phyloP scores from a whole-genome alignment of 352 stramenopile species.

The Phytophthora idaei region DNA sequence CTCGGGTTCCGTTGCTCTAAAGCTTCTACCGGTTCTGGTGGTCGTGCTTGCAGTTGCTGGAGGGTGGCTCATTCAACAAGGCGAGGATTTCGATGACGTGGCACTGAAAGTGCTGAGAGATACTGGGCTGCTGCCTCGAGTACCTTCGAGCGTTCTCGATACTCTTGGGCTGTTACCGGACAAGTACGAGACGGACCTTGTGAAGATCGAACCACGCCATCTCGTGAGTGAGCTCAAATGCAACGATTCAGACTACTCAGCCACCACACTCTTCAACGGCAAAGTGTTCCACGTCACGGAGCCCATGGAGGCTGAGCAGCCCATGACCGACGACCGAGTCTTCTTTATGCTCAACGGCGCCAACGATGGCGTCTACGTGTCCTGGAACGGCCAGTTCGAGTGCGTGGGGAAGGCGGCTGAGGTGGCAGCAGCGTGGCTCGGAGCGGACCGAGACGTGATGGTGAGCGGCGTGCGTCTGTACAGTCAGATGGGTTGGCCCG shows the following conservation, averaged over 20 bases:
- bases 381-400: conserved; percentile 75
- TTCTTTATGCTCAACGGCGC: conserved; percentile 88
- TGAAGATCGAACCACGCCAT: conserved; percentile 43
- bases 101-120: conserved; percentile 18
- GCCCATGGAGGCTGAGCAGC: conserved; percentile 50
- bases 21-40: conserved; percentile 27
- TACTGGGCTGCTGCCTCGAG: conserved; percentile 11
- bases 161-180: conserved; percentile 29
- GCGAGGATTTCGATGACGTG: conserved; percentile 22
- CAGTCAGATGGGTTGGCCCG: conserved; percentile 65
- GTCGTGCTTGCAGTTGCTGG: conserved; percentile 17
- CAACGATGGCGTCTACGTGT: conserved; percentile 80
- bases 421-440: conserved; percentile 59
- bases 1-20: conserved; percentile 16
- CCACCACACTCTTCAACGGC: conserved; percentile 42
- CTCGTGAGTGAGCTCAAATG: conserved; percentile 45
- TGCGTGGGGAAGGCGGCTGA: conserved; percentile 55
- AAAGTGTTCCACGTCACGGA: conserved; percentile 51
- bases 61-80: conserved; percentile 22
- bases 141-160: conserved; percentile 14
- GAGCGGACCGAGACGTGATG: conserved; percentile 67
- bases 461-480: conserved; percentile 76
- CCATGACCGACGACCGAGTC: conserved; percentile 48
- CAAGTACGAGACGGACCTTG: conserved; percentile 67
- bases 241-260: conserved; percentile 40